These are phyloP conservation scores for Lactifluus piperatus DNA, from an alignment of 768 basidiomycete genomes.

Conservation along the genomic window DNA sequence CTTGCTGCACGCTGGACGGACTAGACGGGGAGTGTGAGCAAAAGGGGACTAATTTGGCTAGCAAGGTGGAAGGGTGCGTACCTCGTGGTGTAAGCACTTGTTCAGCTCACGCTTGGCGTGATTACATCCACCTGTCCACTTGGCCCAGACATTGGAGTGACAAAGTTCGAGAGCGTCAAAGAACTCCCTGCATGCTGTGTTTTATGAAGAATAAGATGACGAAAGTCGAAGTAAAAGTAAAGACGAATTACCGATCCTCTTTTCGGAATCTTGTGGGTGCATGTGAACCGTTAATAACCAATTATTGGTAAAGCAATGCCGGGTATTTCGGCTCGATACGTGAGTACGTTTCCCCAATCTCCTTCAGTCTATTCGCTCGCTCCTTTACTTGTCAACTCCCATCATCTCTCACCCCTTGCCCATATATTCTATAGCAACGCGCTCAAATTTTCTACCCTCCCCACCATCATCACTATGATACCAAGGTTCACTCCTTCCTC, in stretches of 20 bases:
- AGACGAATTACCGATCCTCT: constrained; percentile 36
- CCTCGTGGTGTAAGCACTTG: constrained; percentile 63
- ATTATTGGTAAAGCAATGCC: not conserved
- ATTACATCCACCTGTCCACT: constrained; percentile 65
- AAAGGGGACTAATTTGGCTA: not conserved
- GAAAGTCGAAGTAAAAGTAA: constrained; percentile 3
- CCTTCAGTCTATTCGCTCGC: constrained; percentile 6
- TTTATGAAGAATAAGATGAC: not conserved
- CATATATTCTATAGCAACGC: not conserved
- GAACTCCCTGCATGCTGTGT: constrained; percentile 62
- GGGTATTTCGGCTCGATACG: not conserved
- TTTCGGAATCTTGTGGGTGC: constrained; percentile 57
- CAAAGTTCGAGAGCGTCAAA: constrained; percentile 70
- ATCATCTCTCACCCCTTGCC: constrained; percentile 16
- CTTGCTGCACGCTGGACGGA: constrained; percentile 46
- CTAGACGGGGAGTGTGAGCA: constrained; percentile 29
- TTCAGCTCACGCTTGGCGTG: constrained; percentile 58
- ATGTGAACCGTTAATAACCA: constrained; percentile 29
- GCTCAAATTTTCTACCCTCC: not conserved
- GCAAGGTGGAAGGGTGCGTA: constrained; percentile 26
- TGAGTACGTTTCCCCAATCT: not conserved
- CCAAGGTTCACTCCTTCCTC: constrained; percentile 30
- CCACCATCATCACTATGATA: constrained; percentile 29
- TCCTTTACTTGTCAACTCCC: not conserved
- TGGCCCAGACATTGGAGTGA: constrained; percentile 53